Base-by-base conservation (phyloP, 2,329 filamentous ascomycete species). In the Exophiala oligosperma region DNA sequence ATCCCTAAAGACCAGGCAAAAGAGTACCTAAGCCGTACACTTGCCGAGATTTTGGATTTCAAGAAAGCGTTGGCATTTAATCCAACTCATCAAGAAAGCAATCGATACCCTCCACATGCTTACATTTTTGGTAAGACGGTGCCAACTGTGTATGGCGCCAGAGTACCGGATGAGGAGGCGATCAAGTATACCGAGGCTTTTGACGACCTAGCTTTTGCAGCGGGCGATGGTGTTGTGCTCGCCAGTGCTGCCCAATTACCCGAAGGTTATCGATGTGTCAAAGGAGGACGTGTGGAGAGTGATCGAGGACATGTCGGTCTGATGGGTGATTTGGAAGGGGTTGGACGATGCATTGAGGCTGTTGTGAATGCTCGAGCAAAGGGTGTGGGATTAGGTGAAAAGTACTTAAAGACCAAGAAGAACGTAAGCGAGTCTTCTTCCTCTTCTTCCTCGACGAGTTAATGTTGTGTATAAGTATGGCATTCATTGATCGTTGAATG, bases 261-360 rank as follows among this genome's bases (percentile, higher is more conserved):
- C 0, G 76, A 83, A 2, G 92, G 92, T 0, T 97, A 96, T 70
- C 80, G 83, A 49, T 79, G 89, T 37, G 90, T 87, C 1, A 84
- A 82, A 47, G 88, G 87, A 11, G 92, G 92, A 0, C 78, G 91
- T 17, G 84, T 96, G 11, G 87, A 85, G 65, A 92, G 88, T 54
- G 91, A 96, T 64, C 80, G 91, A 2, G 92, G 93, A 0, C 93
- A 97, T 75, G 88, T 97, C 37, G 92, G 90, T 1, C 79, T 97
- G 68, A 73, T 97, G 32, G 92, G 92, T 0, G 92, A 97, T 76
- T 71, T 96, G 62, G 86, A 90, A 62, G 91, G 88, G 0, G 87
- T 96, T 0, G 92, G 91, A 0, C 82, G 79, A 67, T 92, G 89
- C 62, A 72, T 97, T 35, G 78, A 80, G 66, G 90, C 89, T 9